A percentile compares a stretch with the other conserved stretches of the same genome.
These are phyloP conservation scores for Cyberlindnera mississippiensis DNA, from an alignment of 805 yeast species.

Conservation along the genomic window DNA sequence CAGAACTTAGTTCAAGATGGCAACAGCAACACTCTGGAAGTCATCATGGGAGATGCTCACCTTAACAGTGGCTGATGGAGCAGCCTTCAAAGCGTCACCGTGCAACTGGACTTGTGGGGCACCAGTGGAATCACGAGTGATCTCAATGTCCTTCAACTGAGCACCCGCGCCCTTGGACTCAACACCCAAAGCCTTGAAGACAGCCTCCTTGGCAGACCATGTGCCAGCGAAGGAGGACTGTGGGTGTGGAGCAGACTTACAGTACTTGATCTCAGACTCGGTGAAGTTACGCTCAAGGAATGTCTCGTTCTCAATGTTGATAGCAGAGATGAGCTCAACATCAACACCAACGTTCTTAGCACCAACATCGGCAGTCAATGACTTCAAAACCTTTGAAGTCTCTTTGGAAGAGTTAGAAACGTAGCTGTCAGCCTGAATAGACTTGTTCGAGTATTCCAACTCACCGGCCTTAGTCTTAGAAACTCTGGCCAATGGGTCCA, in stretches of 20 bases:
- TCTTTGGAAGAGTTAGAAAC: slow-evolving; percentile 46
- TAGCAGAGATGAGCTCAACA: slow-evolving; percentile 79
- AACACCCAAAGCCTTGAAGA: slow-evolving; percentile 91
- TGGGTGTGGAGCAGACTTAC: slow-evolving; percentile 67
- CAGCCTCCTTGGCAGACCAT: slow-evolving; percentile 99
- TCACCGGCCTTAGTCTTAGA: slow-evolving; percentile 35
- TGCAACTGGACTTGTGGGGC: slow-evolving; percentile 77
- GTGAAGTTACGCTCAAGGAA: slow-evolving; percentile 94
- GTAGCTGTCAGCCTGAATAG: slow-evolving; percentile 45
- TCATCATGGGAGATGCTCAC: slow-evolving; percentile 97
- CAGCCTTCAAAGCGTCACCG: slow-evolving; percentile 76
- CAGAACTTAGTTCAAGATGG: slow-evolving; percentile 41
- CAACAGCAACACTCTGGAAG: slow-evolving; percentile 96
- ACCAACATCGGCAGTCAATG: slow-evolving; percentile 44
- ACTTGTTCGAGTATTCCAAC: slow-evolving; percentile 45
- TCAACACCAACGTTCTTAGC: slow-evolving; percentile 88
- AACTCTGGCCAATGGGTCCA: slow-evolving; percentile 84
- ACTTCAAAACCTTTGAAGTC: slow-evolving; percentile 60
- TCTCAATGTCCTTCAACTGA: slow-evolving; percentile 85
- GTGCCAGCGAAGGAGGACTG: slow-evolving; percentile 94
- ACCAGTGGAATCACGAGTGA: slow-evolving; percentile 55
- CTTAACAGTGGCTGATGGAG: slow-evolving; percentile 64
- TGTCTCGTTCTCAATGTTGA: slow-evolving; percentile 85
- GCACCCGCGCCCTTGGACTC: slow-evolving; percentile 95
- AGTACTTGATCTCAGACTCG: slow-evolving; percentile 70